Conservation (phyloP, 257 asterid genomes). For the Solanum sejunctum region DNA sequence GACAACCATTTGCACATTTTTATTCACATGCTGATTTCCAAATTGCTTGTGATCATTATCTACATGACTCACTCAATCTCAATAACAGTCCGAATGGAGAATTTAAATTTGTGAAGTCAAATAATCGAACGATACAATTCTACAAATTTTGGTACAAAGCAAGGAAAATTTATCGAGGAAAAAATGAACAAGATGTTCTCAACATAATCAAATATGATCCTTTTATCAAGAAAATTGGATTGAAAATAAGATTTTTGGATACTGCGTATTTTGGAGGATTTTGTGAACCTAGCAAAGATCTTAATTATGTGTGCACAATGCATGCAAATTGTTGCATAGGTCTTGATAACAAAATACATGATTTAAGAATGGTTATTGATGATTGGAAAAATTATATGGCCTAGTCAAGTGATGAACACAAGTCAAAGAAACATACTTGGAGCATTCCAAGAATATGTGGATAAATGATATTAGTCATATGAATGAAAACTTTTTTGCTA, state of each 20-base stretch:
- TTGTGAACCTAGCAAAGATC: constrained; percentile 38
- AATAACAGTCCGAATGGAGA: constrained; percentile 39
- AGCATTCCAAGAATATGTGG: constrained; percentile 17
- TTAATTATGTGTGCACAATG: constrained; percentile 42
- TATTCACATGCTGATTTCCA: constrained; percentile 27
- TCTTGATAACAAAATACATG: constrained; percentile 41
- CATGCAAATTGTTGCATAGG: constrained; percentile 65
- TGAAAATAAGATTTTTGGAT: constrained; percentile 31
- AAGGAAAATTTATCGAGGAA: constrained; percentile 12
- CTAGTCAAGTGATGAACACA: constrained; percentile 1
- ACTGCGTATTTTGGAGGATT: constrained; percentile 44
- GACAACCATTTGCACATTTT: constrained; percentile 37
- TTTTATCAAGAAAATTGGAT: constrained; percentile 17
- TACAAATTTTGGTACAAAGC: constrained; percentile 43
- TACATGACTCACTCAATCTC: constrained; percentile 2
- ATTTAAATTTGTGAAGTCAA: constrained; percentile 27
- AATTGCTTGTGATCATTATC: constrained; percentile 28
- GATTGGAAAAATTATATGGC: constrained; percentile 38
- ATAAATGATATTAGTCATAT: not conserved
- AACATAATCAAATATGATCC: constrained; percentile 27
- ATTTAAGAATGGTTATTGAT: constrained; percentile 27
- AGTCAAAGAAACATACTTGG: constrained; percentile 14
- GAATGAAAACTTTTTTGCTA: not conserved
- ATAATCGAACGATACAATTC: constrained; percentile 22
- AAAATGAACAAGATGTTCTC: constrained; percentile 45